These are phyloP conservation scores for Aspergillus bombycis DNA, from an alignment of 2,329 filamentous ascomycete genomes.

Conservation along the genomic window DNA sequence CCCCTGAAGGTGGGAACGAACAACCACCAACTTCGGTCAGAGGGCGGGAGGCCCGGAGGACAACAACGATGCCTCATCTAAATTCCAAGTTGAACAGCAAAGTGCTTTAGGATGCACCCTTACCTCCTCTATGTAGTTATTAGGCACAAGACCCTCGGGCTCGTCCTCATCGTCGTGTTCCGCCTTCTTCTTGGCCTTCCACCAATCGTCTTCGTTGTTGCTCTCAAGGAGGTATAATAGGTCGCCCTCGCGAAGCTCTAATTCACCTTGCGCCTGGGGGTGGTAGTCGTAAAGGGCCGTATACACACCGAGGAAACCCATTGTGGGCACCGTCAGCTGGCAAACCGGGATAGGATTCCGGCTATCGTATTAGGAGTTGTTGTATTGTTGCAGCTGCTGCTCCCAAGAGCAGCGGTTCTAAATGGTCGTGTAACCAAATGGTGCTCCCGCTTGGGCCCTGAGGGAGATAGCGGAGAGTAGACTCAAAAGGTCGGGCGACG, in stretches of 20 bases:
- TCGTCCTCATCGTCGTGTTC: constrained; percentile 83
- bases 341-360: constrained; percentile 12
- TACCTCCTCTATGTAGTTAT: constrained; percentile 95
- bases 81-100: not conserved
- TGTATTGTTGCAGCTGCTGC: not conserved
- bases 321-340: constrained; percentile 43
- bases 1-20: constrained; percentile 21
- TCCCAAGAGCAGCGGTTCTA: not conserved
- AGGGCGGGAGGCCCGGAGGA: not conserved
- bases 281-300: constrained; percentile 90
- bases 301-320: constrained; percentile 93
- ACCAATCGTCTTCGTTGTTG: constrained; percentile 80
- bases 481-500: constrained; percentile 16
- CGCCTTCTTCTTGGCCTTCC: constrained; percentile 93
- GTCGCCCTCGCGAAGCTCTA: constrained; percentile 83
- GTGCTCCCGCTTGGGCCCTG: not conserved
- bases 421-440: constrained; percentile 6
- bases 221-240: constrained; percentile 87
- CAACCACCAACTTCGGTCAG: not conserved
- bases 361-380: not conserved
- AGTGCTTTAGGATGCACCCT: constrained; percentile 34
- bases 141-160: constrained; percentile 85
- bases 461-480: constrained; percentile 7
- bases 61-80: not conserved
- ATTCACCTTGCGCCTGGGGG: constrained; percentile 83